Conservation (phyloP, 2,329 filamentous ascomycete genomes). For the Fusarium sp. region DNA sequence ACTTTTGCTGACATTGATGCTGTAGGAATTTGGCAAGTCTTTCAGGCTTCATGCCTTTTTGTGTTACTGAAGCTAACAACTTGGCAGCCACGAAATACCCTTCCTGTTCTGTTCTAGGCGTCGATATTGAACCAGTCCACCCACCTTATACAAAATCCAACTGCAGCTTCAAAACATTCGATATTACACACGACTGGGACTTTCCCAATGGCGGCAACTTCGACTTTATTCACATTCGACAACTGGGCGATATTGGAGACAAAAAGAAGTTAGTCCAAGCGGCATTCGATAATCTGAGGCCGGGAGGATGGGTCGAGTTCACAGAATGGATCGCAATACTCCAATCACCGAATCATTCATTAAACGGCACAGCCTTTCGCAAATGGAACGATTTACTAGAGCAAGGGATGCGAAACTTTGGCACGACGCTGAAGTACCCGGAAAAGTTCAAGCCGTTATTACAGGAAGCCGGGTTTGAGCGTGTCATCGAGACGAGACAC, state of each 20-base stretch:
- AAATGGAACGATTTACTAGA: constrained; percentile 41
- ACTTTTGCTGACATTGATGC: constrained; percentile 1
- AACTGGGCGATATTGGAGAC: constrained; percentile 34
- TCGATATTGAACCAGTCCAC: constrained; percentile 36
- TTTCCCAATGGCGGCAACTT: constrained; percentile 24
- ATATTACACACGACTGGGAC: constrained; percentile 39
- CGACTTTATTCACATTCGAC: constrained; percentile 37
- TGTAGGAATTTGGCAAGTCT: constrained; percentile 37
- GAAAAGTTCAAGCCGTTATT: constrained; percentile 29
- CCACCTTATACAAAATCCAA: constrained; percentile 34
- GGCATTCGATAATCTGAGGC: constrained; percentile 34
- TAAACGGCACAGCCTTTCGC: constrained; percentile 33
- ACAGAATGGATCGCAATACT: constrained; percentile 43
- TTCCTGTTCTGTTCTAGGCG: constrained; percentile 35
- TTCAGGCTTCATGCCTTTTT: background rate
- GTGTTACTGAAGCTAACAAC: constrained; percentile 10
- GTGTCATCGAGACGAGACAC: constrained; percentile 38
- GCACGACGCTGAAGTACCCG: constrained; percentile 33
- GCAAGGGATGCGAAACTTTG: constrained; percentile 33
- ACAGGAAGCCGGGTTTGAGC: constrained; percentile 33
- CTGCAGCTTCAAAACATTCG: constrained; percentile 33
- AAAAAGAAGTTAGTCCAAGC: constrained; percentile 31
- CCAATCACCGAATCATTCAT: constrained; percentile 40
- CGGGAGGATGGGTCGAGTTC: constrained; percentile 42
- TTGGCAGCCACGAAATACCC: constrained; percentile 35